Conservation (phyloP, 495 filamentous ascomycete genomes). For the Hypoxylon fuscum region DNA sequence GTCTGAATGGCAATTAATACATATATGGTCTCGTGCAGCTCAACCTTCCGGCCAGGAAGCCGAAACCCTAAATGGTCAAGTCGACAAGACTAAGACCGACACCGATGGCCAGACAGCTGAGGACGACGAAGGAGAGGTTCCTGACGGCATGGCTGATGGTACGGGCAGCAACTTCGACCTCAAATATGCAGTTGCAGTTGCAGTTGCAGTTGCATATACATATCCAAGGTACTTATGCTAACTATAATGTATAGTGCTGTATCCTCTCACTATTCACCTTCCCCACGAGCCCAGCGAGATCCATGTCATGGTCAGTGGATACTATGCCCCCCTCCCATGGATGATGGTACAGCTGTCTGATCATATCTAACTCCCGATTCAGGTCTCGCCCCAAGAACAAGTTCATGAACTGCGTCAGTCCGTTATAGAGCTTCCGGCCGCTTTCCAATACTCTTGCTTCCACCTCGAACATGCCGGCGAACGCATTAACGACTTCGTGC, state of each 20-base stretch:
- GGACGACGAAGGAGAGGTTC: conserved; percentile 37
- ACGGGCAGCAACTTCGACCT: conserved; percentile 10
- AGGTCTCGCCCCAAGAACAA: conserved; percentile 94
- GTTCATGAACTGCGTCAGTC: conserved; percentile 98
- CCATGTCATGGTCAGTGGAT: conserved; percentile 76
- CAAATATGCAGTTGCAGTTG: neutral
- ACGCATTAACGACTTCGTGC: conserved; percentile 93
- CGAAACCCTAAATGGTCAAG: conserved; percentile 34
- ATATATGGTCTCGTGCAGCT: conserved; percentile 31
- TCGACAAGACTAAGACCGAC: conserved; percentile 36
- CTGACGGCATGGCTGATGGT: conserved; percentile 38
- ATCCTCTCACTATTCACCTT: conserved; percentile 82
- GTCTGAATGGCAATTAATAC: conserved; percentile 18
- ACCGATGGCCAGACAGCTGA: conserved; percentile 37
- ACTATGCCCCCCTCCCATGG: conserved; percentile 21
- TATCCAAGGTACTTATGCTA: too few species aligned
- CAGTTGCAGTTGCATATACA: too few species aligned
- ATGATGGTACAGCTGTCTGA: conserved; percentile 28
- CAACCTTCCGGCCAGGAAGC: conserved; percentile 33
- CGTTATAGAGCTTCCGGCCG: conserved; percentile 90
- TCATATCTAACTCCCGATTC: conserved; percentile 40
- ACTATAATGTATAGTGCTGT: conserved; percentile 56
- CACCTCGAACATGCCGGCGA: conserved; percentile 88
- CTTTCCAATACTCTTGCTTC: conserved; percentile 98
- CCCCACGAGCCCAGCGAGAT: conserved; percentile 82